Conservation (phyloP, 2,329 filamentous ascomycete genomes). For the Cryphonectria carpinicola region DNA sequence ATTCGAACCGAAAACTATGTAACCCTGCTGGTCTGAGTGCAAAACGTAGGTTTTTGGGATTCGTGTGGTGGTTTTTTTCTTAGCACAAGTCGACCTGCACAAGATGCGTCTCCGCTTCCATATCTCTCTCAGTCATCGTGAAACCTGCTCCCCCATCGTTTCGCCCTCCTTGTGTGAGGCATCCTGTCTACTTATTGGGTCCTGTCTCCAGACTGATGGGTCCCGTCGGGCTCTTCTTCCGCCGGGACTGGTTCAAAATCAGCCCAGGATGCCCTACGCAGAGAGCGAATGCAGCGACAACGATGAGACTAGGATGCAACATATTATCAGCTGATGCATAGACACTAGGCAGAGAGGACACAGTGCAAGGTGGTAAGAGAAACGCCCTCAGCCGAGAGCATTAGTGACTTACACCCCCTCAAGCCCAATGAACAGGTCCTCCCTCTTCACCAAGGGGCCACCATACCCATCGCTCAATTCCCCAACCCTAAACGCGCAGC, state of each 20-base stretch:
- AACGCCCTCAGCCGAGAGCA: too few species aligned
- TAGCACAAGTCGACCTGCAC: neutral
- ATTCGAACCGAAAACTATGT: neutral
- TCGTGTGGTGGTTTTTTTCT: neutral
- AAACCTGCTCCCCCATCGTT: neutral
- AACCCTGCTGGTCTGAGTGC: neutral
- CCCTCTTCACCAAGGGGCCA: constrained; percentile 52
- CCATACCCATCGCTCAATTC: constrained; percentile 67
- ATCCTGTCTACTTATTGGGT: neutral
- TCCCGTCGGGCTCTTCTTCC: neutral
- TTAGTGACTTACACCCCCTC: constrained; percentile 19
- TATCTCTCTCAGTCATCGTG: neutral
- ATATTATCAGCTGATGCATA: neutral
- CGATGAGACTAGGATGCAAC: constrained; percentile 17
- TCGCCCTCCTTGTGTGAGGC: neutral
- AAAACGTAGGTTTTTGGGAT: neutral
- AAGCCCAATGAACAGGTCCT: constrained; percentile 31
- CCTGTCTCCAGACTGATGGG: neutral
- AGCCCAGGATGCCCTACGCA: constrained; percentile 26
- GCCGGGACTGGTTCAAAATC: constrained; percentile 9
- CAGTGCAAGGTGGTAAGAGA: too few species aligned
- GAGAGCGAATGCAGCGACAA: constrained; percentile 18
- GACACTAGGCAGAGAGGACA: too few species aligned
- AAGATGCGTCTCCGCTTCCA: neutral
- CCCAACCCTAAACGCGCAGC: constrained; percentile 66